Evolutionary conservation across 495 filamentous ascomycete genomes (phyloP), one percentile per base, ranked within the genome.

Genomic region (Hypoxylon fuscum): DNA sequence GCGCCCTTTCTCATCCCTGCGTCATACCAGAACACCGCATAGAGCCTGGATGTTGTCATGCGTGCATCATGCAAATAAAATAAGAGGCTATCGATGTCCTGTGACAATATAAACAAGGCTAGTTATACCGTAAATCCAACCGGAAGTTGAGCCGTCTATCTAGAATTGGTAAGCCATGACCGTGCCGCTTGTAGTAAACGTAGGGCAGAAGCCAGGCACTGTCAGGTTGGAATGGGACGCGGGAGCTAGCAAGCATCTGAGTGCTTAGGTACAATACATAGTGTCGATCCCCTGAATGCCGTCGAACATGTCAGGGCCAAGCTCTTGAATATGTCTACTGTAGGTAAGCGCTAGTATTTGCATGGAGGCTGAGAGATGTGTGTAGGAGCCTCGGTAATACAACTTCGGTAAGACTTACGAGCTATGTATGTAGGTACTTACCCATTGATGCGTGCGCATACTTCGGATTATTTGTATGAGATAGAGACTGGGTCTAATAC

Each of bases 231-330:
- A 27, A 42, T 18, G 14, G 14, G 27, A 44, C 7, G 27, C 55
- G 55, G 55, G 55, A 59, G 14, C 55, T 59, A 59, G 46, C 54
- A 57, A 41, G 22, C 32, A 48, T 43, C 29, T 44, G 45, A 44
- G 46, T 43, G 38, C 46, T 50, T 31, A 51, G 34, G 15, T 2
- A 34, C 32, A 34, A 38, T 11, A n/a, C 2, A 2, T 35, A 42
- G 44, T 44, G 23, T 27, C 46, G 46, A 44, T 59, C 38, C 29
- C 17, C 25, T 31, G 5, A 22, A 54, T 44, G 56, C 25, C 29
- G 21, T 38, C 20, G 34, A 37, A 57, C 8, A 10, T 34, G n/a
- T 10, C n/a, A 34, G 8, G 31, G 27, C 27, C 27, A 35, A 35
- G 32, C 32, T 53, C 12, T 25, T 42, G 27, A n/a, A 54, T 42